A percentile compares a stretch with the other conserved stretches of the same genome.
Conservation (phyloP, 1,284 basidiomycete genomes). For the Papiliotrema flavescens region DNA sequence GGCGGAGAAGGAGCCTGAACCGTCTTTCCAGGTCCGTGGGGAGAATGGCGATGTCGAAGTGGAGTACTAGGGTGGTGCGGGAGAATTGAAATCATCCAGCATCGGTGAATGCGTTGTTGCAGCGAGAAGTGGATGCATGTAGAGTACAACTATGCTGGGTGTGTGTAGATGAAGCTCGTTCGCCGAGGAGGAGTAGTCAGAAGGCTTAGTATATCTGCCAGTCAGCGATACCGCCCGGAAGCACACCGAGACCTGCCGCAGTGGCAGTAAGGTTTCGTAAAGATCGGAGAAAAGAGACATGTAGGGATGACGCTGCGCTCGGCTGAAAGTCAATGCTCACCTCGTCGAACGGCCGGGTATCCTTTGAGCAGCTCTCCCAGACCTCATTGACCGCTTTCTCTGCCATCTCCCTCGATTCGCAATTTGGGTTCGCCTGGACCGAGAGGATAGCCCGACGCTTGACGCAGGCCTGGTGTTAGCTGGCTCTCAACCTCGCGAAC, state of each 20-base stretch:
- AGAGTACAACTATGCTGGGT: not conserved
- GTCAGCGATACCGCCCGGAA: too few relatives aligned
- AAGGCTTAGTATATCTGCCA: conserved; percentile 7
- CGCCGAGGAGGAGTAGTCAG: too few relatives aligned
- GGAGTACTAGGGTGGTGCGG: conserved; percentile 21
- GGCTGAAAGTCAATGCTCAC: conserved; percentile 48
- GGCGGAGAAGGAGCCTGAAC: conserved; percentile 1
- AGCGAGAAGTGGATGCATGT: not conserved
- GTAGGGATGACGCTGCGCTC: not conserved
- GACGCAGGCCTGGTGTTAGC: conserved; percentile 67
- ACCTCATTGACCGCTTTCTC: conserved; percentile 91
- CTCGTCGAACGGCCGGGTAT: conserved; percentile 96
- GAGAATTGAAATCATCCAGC: not conserved
- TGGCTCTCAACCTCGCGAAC: too few relatives aligned
- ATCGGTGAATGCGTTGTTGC: too few relatives aligned
- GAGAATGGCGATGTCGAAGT: conserved; percentile 40
- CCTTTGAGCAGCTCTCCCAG: conserved; percentile 91
- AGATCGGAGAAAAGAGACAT: too few relatives aligned
- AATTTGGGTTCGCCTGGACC: conserved; percentile 75
- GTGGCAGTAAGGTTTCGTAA: too few relatives aligned
- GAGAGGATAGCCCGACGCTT: conserved; percentile 80
- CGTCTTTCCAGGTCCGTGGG: conserved; percentile 20
- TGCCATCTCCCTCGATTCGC: conserved; percentile 69
- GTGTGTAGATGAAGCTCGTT: not conserved
- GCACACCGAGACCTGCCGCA: too few relatives aligned